Base-by-base conservation (phyloP, 1,284 basidiomycete species). In the Ustilago xerochloae region DNA sequence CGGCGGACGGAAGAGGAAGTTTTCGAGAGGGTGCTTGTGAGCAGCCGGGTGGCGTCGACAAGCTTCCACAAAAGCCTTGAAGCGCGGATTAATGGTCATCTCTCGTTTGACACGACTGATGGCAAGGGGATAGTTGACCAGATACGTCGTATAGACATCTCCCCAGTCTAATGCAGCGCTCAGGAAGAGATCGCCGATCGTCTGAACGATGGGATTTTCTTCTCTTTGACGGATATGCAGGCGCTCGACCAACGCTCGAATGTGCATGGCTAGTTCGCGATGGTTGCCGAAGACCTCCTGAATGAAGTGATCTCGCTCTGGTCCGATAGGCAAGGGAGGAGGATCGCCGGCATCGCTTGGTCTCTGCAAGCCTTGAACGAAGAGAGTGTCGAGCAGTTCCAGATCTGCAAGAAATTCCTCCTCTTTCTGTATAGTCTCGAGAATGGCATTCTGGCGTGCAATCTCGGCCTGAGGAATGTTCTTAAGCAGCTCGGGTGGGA, bases 361-460 rank as follows among this genome's bases (percentile, higher is more conserved):
- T 39, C 47, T 69, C 59, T 65, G 56, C 30, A 79, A 77, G 58
- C 64, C 68, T n/a, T 62, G 46, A 0, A 72, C 73, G 32, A 71
- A 79, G 13, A 81, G 69, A 28, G 60, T 52, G 26, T 97, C 93
- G 43, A 98, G 89, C 5, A 91, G 89, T 63, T 93, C 90, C 6
- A 99, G 88, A 82, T 99, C 96, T 45, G 91, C 90, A 38, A 95
- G 87, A 82, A 97, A 98, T 80, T 93, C 91, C 77, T 92, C 91
- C 85, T 99, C 96, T 70, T 93, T 92, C 79, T 89, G 89, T 70
- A 99, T 92, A 38, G 95, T 90, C 84, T 95, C 94, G 79, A 92
- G 90, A 57, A 99, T 96, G 79, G 96, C 90, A 41, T 91, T 90
- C 84, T 98, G 96, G 10, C 94, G 90, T 68, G 90, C 90, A 51